Evolutionary conservation across 164 flowering plant genomes (phyloP).

Genomic region (Vitis rotundifolia): DNA sequence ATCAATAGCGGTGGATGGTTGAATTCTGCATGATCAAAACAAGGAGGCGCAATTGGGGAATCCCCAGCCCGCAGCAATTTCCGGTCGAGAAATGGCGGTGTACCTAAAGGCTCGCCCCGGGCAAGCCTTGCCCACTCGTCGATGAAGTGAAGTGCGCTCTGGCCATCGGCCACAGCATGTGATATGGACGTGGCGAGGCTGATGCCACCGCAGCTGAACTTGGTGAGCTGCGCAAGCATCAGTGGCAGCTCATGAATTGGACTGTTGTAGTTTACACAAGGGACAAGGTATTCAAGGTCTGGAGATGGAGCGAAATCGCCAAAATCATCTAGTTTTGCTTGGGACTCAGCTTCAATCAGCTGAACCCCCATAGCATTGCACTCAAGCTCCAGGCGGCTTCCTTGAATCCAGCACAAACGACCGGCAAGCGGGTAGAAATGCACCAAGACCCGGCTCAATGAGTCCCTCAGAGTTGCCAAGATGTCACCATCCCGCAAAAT

Average conservation of each 20-base stretch:
- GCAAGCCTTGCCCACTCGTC: constrained; percentile 51
- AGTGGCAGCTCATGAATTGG: constrained; percentile 39
- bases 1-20: constrained; percentile 31
- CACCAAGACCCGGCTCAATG: constrained; percentile 30
- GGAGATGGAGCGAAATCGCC: constrained; percentile 30
- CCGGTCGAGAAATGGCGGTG: constrained; percentile 38
- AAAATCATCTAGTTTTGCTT: constrained; percentile 22
- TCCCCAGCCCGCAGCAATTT: constrained; percentile 23
- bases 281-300: constrained; percentile 25
- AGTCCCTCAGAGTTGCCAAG: constrained; percentile 19
- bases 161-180: constrained; percentile 49
- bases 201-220: constrained; percentile 49
- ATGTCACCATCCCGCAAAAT: not conserved
- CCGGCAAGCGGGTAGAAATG: constrained; percentile 52
- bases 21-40: constrained; percentile 27
- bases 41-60: constrained; percentile 9
- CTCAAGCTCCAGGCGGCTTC: constrained; percentile 41
- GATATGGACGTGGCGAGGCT: constrained; percentile 28
- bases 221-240: constrained; percentile 45
- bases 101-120: constrained; percentile 34
- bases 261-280: constrained; percentile 32
- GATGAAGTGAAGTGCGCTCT: constrained; percentile 38
- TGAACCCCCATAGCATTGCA: constrained; percentile 46
- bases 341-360: constrained; percentile 40
- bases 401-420: constrained; percentile 26